Evolutionary conservation across 768 basidiomycete genomes (phyloP).

Genomic region (Suillus sp.): DNA sequence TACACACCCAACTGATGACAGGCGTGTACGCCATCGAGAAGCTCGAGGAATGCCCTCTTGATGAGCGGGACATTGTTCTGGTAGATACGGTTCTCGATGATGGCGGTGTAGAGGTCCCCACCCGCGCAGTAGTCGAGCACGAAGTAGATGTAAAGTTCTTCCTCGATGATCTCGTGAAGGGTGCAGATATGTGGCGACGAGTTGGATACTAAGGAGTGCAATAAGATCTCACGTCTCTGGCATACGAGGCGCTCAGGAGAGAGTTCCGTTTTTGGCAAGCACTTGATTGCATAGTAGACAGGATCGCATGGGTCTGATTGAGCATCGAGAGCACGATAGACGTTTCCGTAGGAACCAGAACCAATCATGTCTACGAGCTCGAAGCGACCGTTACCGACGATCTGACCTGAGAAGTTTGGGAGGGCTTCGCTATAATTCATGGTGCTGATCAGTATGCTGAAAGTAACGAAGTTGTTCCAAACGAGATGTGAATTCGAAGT

Average conservation of each 20-base stretch:
- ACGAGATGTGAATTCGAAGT: slow-evolving; percentile 2
- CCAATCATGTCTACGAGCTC: slow-evolving; percentile 65
- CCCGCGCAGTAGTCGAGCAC: slow-evolving; percentile 58
- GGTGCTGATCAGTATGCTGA: slow-evolving; percentile 2
- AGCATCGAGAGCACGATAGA: slow-evolving; percentile 69
- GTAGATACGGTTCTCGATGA: slow-evolving; percentile 57
- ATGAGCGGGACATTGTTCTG: slow-evolving; percentile 61
- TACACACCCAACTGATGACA: slow-evolving; percentile 73
- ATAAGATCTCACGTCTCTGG: slow-evolving; percentile 70
- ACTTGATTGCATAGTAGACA: slow-evolving; percentile 72
- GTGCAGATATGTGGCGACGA: slow-evolving; percentile 67
- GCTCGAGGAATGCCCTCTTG: slow-evolving; percentile 70
- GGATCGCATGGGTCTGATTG: slow-evolving; percentile 39
- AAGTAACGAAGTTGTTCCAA: slow-evolving; percentile 3
- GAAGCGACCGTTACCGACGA: slow-evolving; percentile 61
- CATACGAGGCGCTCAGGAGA: slow-evolving; percentile 56
- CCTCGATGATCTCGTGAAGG: slow-evolving; percentile 63
- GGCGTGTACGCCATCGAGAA: slow-evolving; percentile 76
- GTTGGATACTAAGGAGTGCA: slow-evolving; percentile 52
- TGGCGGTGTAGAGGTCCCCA: slow-evolving; percentile 74
- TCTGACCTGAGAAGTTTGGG: slow-evolving; percentile 52
- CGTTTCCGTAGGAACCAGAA: slow-evolving; percentile 74
- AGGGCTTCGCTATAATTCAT: slow-evolving; percentile 23
- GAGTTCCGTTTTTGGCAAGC: slow-evolving; percentile 59
- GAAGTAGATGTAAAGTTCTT: slow-evolving; percentile 65